Conservation (phyloP, 192 early-diverging fungal species). For the Coemansia sp. region DNA sequence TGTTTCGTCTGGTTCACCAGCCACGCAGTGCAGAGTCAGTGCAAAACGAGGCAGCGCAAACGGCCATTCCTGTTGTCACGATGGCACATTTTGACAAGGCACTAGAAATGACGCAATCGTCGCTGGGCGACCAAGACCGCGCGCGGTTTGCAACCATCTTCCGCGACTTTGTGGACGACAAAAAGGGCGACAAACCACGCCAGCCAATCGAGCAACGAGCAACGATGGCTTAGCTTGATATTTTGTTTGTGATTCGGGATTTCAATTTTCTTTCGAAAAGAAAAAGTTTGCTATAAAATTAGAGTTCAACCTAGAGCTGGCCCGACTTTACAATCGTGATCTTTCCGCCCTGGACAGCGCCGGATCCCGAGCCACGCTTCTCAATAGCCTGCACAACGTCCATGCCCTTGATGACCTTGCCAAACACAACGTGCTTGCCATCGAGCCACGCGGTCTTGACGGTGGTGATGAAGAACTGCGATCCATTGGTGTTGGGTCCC, state of each 20-base stretch:
- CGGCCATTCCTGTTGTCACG: conserved; percentile 18
- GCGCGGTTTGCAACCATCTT: conserved; percentile 39
- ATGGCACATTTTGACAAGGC: conserved; percentile 34
- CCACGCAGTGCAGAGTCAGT: not conserved
- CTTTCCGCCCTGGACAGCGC: conserved; percentile 59
- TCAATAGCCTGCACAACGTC: conserved; percentile 77
- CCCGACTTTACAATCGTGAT: conserved; percentile 67
- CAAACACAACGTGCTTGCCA: conserved; percentile 78
- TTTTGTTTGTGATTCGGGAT: not conserved
- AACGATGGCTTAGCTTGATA: conserved; percentile 33
- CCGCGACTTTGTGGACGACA: conserved; percentile 50
- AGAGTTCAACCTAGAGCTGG: conserved; percentile 2
- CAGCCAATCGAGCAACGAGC: conserved; percentile 46
- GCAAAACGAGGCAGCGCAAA: not conserved
- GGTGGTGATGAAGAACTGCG: conserved; percentile 83
- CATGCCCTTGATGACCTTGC: conserved; percentile 69
- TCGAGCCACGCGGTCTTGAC: conserved; percentile 71
- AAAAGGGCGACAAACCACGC: conserved; percentile 35
- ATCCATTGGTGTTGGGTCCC: conserved; percentile 75
- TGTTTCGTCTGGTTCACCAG: conserved; percentile 10
- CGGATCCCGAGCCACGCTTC: conserved; percentile 42
- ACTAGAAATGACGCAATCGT: conserved; percentile 25
- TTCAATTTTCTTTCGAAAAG: not conserved
- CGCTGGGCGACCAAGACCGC: conserved; percentile 29
- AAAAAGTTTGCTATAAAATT: not conserved